phyloP scores from a whole-genome alignment of 805 yeast species.

The Dipodascus geniculatus region DNA sequence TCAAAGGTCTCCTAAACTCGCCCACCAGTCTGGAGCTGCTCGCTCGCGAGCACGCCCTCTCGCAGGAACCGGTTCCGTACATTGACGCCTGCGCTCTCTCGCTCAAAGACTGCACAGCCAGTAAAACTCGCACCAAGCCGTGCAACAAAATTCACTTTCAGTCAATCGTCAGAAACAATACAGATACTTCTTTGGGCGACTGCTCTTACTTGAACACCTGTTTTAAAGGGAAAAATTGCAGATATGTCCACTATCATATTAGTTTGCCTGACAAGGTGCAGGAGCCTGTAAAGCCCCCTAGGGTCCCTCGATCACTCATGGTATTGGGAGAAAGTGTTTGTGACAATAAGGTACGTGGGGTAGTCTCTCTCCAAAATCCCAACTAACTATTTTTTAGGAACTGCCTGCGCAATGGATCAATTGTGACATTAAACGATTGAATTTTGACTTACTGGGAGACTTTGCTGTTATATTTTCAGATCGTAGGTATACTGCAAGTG shows the following conservation, averaged over 20 bases:
- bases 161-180: conserved; percentile 30
- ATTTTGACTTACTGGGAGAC: conserved; percentile 63
- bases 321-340: conserved; percentile 3
- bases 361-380: too few species aligned
- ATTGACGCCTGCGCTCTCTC: conserved; percentile 13
- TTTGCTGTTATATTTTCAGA: conserved; percentile 74
- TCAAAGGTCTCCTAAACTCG: conserved; percentile 5
- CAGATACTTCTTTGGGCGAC: conserved; percentile 70
- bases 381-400: conserved; percentile 15
- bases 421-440: conserved; percentile 69
- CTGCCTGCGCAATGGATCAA: conserved; percentile 74
- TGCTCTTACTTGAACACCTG: conserved; percentile 93
- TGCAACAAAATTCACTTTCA: conserved; percentile 24
- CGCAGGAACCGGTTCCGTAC: conserved; percentile 8
- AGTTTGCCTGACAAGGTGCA: conserved; percentile 16
- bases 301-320: not conserved
- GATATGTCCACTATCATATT: conserved; percentile 61
- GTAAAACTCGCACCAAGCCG: conserved; percentile 12
- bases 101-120: conserved; percentile 9
- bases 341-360: not conserved
- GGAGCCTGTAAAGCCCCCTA: conserved; percentile 2
- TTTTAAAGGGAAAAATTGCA: conserved; percentile 69
- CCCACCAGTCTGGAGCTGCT: conserved; percentile 8
- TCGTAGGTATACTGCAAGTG: conserved; percentile 24
- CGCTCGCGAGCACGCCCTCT: conserved; percentile 6